Evolutionary conservation across 352 stramenopile species (phyloP).

Genomic region (Elongisporangium anandrum): DNA sequence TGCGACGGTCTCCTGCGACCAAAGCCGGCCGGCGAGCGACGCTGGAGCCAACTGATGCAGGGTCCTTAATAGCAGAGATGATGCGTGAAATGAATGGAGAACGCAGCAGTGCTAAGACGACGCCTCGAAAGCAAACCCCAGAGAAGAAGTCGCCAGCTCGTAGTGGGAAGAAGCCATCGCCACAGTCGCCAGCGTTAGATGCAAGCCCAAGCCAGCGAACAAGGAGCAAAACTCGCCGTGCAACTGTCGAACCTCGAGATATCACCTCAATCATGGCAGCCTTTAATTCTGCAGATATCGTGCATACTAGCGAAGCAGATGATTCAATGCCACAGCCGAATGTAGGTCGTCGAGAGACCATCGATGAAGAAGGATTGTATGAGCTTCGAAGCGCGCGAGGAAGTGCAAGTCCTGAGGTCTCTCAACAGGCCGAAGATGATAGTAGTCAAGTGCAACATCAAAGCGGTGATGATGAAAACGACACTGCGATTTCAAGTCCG

Average conservation of each 20-base stretch:
- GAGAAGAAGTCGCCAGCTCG: constrained; percentile 1
- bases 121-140: constrained; percentile 4
- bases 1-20: neutral
- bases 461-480: neutral
- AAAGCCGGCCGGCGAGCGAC: constrained; percentile 27
- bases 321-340: constrained; percentile 3
- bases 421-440: neutral
- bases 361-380: constrained; percentile 44
- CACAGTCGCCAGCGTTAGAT: neutral
- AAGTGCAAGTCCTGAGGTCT: neutral
- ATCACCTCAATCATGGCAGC: constrained; percentile 18
- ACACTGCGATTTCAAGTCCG: neutral
- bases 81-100: constrained; percentile 15
- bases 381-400: constrained; percentile 15
- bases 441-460: neutral
- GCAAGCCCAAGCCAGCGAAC: constrained; percentile 17
- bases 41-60: constrained; percentile 42
- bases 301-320: neutral
- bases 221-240: constrained; percentile 18
- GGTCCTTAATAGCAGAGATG: constrained; percentile 38
- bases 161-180: neutral
- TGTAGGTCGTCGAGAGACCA: constrained; percentile 45
- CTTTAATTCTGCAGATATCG: neutral
- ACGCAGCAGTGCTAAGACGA: constrained; percentile 1
- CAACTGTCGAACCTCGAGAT: constrained; percentile 55